Base-by-base conservation (phyloP, 768 basidiomycete genomes). In the Tephrocybe sp. region DNA sequence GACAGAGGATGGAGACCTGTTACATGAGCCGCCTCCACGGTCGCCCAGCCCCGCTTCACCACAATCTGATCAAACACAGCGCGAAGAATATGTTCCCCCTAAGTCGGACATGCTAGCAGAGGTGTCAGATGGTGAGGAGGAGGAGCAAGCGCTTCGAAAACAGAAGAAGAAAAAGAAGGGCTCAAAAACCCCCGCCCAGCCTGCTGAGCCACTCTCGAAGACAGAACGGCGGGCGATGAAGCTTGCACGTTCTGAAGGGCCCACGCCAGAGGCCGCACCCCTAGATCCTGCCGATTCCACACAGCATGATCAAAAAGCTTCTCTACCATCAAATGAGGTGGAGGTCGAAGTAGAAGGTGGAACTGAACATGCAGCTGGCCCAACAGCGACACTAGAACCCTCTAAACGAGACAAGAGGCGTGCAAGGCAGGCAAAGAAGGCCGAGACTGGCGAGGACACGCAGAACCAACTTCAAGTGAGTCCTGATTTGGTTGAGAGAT, bases 341-440 rank as follows among this genome's bases (percentile, higher is more conserved):
- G 30, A 9, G 18, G 49, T 35, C 35, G 44, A 41, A 32, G 44
- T 11, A 13, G 53, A 53, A 12, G 52, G 11, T 30, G 49, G 32
- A 26, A 41, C 37, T 27, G 55, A 49, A 19, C 49, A 51, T 25
- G 53, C 44, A 31, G 46, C 39, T n/a, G 34, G 27, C 8, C 15
- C 42, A 5, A 19, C 44, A 3, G 18, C 7, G 16, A 30, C n/a
- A 30, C 25, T 21, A 19, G 69, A 68, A 48, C 62, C 64, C 1
- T 70, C 91, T 5, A 98, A 97, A 68, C 83, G 81, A 51, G 92
- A 97, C 26, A 92, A 86, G 66, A 73, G 95, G 39, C 78, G 84
- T 41, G 85, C 86, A 15, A 76, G 83, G 39, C 89, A 96, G 64
- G 82, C 80, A 39, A 91, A 85, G 72, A 92, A 87, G 63, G 75